Evolutionary conservation across 192 early-diverging fungal species (phyloP), one percentile per base, ranked within the genome.

Genomic region (Coemansia sp.): DNA sequence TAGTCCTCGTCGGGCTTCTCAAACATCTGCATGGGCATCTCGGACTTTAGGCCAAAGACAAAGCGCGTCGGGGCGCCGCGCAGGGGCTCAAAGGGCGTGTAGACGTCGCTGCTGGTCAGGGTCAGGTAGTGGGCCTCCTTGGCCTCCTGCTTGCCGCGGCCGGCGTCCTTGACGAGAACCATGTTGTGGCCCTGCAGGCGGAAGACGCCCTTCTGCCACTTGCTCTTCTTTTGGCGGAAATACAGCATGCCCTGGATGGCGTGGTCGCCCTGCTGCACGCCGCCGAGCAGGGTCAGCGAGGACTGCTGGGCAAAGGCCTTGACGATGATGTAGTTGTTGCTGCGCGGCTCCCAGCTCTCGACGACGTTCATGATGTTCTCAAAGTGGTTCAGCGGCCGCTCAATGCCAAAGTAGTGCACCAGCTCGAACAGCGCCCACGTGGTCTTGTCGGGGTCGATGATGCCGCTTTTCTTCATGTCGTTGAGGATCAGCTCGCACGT

Each of bases 371-470:
- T 87, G 10, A 98, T 85, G 15, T 91, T 86, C 71, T 96, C 96
- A 91, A 94, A 98, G 68, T 94, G 92, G 27, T 93, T 86, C 36
- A 98, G 64, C 24, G 95, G 94, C 63, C 96, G 86, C 80, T 98
- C 96, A 47, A 96, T 79, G 37, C 90, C 89, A 78, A 91, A 88
- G 64, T 96, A 88, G 65, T 92, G 91, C 32, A 91, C 88, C 37
- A 95, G 82, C 70, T 98, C 96, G 84, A 98, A 98, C 38, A 98
- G 76, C 6, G 94, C 91, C 94, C 94, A 98, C 4, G 66, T 67
- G 67, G 59, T 56, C 71, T 79, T 71, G 29, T 71, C 62, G 5
- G 74, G 46, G 25, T 86, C 77, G 12, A 91, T 77, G 49, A 88
- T 78, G n/a, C 76, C 83, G 51, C 83, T 84, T 59, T 88, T 74